A percentile compares a stretch with the other conserved stretches of the same genome.
Evolutionary conservation across 1,284 basidiomycete species (phyloP).

Genomic region (Fomitopsis pinicola): DNA sequence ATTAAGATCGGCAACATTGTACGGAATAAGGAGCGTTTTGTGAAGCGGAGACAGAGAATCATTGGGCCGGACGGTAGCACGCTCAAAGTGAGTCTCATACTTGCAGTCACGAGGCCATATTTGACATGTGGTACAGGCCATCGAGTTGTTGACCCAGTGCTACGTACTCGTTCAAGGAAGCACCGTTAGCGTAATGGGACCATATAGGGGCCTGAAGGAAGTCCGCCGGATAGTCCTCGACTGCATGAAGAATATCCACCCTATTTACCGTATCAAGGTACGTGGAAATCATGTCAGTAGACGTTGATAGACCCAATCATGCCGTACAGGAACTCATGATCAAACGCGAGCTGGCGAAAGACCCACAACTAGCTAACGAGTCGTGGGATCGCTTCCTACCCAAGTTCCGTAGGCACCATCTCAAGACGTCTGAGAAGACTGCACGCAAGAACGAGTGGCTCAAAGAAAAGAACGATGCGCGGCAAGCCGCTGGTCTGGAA

Average conservation of each 20-base stretch:
- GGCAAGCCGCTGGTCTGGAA: constrained; percentile 56
- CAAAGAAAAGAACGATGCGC: constrained; percentile 51
- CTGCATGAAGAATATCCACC: constrained; percentile 99
- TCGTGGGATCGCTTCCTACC: constrained; percentile 98
- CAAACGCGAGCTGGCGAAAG: constrained; percentile 95
- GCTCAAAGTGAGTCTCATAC: constrained; percentile 66
- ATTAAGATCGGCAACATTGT: constrained; percentile 97
- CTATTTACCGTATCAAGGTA: constrained; percentile 98
- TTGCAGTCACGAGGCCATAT: background rate
- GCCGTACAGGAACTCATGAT: constrained; percentile 90
- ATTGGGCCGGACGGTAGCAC: constrained; percentile 97
- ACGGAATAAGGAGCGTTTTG: constrained; percentile 95
- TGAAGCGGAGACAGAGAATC: constrained; percentile 93
- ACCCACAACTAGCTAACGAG: constrained; percentile 92
- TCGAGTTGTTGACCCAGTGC: constrained; percentile 94
- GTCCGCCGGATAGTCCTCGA: constrained; percentile 94
- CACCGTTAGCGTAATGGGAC: constrained; percentile 97
- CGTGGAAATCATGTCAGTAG: constrained; percentile 8
- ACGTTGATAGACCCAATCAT: background rate
- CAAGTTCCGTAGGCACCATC: constrained; percentile 90
- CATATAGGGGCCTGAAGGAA: constrained; percentile 93
- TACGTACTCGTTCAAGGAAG: constrained; percentile 98
- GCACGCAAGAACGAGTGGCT: constrained; percentile 75
- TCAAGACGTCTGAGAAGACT: constrained; percentile 91
- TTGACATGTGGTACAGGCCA: constrained; percentile 59